A percentile compares a stretch with the other conserved stretches of the same genome.
Evolutionary conservation across 148 eudicot genomes (phyloP).

Genomic region (Rhododendron griersonianum): DNA sequence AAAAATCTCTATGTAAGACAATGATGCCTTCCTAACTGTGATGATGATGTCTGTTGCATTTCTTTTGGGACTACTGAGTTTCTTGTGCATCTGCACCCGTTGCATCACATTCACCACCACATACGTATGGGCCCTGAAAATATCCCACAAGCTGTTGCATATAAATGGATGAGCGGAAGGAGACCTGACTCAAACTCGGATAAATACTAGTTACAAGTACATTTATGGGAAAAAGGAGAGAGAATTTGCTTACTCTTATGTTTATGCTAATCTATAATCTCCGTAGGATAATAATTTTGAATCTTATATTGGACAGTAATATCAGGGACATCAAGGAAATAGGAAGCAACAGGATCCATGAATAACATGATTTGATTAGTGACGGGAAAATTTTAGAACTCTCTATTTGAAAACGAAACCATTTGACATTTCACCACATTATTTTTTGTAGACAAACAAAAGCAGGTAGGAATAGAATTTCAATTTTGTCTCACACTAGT

Average conservation of each 20-base stretch:
- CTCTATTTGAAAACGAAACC: no score
- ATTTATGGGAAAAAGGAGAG: background rate
- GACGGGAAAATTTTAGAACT: background rate
- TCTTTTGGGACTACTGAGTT: no score
- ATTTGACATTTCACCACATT: no score
- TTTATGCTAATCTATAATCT: background rate
- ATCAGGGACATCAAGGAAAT: background rate
- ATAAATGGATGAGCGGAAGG: background rate
- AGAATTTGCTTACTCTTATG: background rate
- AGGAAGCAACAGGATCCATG: background rate
- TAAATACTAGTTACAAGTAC: background rate
- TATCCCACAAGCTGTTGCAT: background rate
- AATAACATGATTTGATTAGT: background rate
- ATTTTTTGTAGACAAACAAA: no score
- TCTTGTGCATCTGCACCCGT: no score
- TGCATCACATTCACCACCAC: background rate
- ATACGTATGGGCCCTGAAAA: background rate
- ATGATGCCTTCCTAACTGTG: no score
- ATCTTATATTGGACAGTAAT: background rate
- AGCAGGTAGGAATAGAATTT: no score
- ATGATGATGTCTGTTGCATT: no score
- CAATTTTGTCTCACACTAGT: no score
- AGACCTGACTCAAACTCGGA: background rate
- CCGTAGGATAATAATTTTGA: background rate
- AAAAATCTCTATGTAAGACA: no score